Conservation (phyloP, 257 asterid genomes). For the Capsicum chinense region DNA sequence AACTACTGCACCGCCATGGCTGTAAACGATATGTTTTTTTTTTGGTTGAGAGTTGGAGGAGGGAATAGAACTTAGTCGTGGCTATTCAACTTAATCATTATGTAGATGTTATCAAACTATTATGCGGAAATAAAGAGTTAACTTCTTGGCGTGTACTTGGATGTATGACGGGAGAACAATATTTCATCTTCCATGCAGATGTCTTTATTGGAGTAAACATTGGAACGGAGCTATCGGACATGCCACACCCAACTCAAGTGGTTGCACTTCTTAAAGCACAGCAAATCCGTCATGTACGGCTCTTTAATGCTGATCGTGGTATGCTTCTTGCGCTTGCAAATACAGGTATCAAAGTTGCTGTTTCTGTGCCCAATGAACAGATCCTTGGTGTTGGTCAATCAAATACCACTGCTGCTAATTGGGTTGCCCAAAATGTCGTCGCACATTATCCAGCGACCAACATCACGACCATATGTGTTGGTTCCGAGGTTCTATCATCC, state of each 20-base stretch:
- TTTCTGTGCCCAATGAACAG: constrained; percentile 77
- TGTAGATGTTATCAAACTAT: neutral
- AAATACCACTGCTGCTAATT: constrained; percentile 81
- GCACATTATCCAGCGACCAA: constrained; percentile 79
- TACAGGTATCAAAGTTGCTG: constrained; percentile 68
- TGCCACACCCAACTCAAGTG: constrained; percentile 91
- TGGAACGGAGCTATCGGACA: constrained; percentile 76
- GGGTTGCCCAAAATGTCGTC: constrained; percentile 80
- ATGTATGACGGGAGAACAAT: neutral
- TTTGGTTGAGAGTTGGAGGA: neutral
- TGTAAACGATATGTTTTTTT: no score
- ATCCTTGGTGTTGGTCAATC: constrained; percentile 78
- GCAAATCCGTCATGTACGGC: constrained; percentile 65
- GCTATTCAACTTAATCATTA: neutral
- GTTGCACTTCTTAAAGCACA: constrained; percentile 81
- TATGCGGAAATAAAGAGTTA: no score
- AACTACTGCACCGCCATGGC: neutral
- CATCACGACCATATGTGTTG: constrained; percentile 73
- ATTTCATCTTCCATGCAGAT: constrained; percentile 42
- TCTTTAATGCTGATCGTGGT: constrained; percentile 74
- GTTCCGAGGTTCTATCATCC: constrained; percentile 73
- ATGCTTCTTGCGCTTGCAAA: constrained; percentile 88
- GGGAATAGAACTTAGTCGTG: neutral
- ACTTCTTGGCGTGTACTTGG: neutral
- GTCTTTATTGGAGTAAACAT: constrained; percentile 77